phyloP scores from a whole-genome alignment of 129 eudicot genomes.

The Saussurea involucrata region DNA sequence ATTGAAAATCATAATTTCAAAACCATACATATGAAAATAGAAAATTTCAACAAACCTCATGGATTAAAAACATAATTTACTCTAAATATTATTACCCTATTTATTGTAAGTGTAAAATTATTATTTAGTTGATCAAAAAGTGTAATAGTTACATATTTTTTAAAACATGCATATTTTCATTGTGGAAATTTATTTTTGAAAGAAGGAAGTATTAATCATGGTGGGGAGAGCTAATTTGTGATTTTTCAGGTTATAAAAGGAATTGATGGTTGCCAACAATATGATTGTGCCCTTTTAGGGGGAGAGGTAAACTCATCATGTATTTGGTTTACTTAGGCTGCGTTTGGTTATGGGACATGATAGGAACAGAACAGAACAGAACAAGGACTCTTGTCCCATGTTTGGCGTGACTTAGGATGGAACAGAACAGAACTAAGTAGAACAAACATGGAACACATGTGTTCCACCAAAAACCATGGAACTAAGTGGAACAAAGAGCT shows the following conservation, averaged over 20 bases:
- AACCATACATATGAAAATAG: no score
- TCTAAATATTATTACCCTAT: background rate
- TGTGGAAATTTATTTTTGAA: background rate
- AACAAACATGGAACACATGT: no score
- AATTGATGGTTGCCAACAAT: slow-evolving; percentile 74
- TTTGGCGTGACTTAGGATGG: no score
- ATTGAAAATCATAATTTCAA: no score
- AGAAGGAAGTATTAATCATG: background rate
- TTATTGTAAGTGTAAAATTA: background rate
- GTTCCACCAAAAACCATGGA: no score
- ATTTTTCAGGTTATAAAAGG: slow-evolving; percentile 69
- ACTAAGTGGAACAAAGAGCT: no score
- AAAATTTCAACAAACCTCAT: no score
- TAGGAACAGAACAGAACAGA: no score
- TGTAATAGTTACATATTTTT: background rate
- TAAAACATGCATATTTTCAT: background rate
- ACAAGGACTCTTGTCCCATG: no score
- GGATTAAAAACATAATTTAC: no score
- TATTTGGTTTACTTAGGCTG: slow-evolving; percentile 1
- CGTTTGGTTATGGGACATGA: no score
- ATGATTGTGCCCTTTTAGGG: slow-evolving; percentile 69
- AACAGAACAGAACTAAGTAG: no score
- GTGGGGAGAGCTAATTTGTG: background rate
- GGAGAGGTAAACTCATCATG: slow-evolving; percentile 55
- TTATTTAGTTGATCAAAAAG: background rate